phyloP scores from a whole-genome alignment of 805 yeast genomes.

The Teunomyces cretensis region DNA sequence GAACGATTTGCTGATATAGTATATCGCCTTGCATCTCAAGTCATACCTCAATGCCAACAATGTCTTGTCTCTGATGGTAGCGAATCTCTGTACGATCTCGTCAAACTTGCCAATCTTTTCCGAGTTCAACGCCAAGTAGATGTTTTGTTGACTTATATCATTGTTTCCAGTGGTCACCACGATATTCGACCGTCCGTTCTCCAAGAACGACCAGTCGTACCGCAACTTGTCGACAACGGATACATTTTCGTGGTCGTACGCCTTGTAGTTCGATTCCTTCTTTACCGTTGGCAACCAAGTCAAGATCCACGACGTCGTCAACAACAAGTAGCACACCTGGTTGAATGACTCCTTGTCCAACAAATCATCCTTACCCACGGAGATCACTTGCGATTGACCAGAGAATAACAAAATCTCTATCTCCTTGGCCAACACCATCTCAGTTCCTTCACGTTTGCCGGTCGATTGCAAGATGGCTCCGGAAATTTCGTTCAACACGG shows the following conservation, averaged over 20 bases:
- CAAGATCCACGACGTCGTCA: constrained; percentile 56
- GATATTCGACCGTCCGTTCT: constrained; percentile 32
- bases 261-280: constrained; percentile 32
- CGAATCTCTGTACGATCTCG: constrained; percentile 30
- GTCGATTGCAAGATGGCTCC: constrained; percentile 9
- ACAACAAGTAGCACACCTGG: constrained; percentile 51
- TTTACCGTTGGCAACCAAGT: constrained; percentile 60
- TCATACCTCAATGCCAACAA: constrained; percentile 57
- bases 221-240: constrained; percentile 33
- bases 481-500: constrained; percentile 26
- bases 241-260: constrained; percentile 17
- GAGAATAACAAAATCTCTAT: constrained; percentile 25
- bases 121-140: constrained; percentile 33
- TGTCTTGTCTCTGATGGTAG: constrained; percentile 35
- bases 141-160: constrained; percentile 23
- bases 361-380: constrained; percentile 48
- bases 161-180: constrained; percentile 12
- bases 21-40: constrained; percentile 51
- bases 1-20: constrained; percentile 51
- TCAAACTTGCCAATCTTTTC: constrained; percentile 36
- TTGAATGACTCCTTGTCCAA: constrained; percentile 54
- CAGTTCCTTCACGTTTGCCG: constrained; percentile 11
- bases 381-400: constrained; percentile 20
- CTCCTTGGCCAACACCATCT: constrained; percentile 22
- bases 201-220: constrained; percentile 42